phyloP scores from a whole-genome alignment of 805 yeast genomes.

The Yamadazyma sp. region DNA sequence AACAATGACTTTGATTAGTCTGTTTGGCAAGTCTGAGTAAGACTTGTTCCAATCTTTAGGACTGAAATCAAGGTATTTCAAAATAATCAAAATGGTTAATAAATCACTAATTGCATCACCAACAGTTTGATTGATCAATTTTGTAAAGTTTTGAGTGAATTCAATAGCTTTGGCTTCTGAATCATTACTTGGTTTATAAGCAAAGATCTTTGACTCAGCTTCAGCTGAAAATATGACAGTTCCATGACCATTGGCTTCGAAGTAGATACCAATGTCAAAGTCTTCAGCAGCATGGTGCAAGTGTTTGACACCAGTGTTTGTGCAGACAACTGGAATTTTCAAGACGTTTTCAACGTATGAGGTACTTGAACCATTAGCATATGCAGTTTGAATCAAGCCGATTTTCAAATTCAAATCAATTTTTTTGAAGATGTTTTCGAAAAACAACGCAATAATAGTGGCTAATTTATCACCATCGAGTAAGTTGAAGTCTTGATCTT shows the following conservation, averaged over 20 bases:
- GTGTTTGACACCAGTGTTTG: slow-evolving; percentile 96
- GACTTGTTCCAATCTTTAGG: slow-evolving; percentile 73
- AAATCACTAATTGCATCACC: slow-evolving; percentile 97
- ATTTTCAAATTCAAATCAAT: slow-evolving; percentile 43
- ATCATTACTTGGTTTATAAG: slow-evolving; percentile 32
- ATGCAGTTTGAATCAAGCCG: slow-evolving; percentile 96
- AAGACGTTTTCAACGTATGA: slow-evolving; percentile 58
- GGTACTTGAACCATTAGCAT: slow-evolving; percentile 94
- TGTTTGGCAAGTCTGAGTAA: slow-evolving; percentile 85
- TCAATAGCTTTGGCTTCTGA: slow-evolving; percentile 48
- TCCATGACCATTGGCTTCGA: slow-evolving; percentile 99
- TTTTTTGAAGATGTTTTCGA: slow-evolving; percentile 49
- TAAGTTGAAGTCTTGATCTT: slow-evolving; percentile 45
- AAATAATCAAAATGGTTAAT: slow-evolving; percentile 67
- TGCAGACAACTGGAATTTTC: slow-evolving; percentile 76
- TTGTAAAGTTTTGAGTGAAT: slow-evolving; percentile 57
- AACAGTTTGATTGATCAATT: slow-evolving; percentile 91
- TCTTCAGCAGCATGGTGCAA: slow-evolving; percentile 86
- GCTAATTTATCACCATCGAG: slow-evolving; percentile 95
- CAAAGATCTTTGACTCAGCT: slow-evolving; percentile 35
- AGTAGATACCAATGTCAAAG: slow-evolving; percentile 89
- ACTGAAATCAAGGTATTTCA: slow-evolving; percentile 51
- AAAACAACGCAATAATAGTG: slow-evolving; percentile 71
- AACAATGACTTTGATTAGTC: slow-evolving; percentile 76
- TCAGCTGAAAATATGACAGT: slow-evolving; percentile 77